These are phyloP conservation scores for Globisporangium viniferum DNA, from an alignment of 352 stramenopile genomes.

Conservation along the genomic window DNA sequence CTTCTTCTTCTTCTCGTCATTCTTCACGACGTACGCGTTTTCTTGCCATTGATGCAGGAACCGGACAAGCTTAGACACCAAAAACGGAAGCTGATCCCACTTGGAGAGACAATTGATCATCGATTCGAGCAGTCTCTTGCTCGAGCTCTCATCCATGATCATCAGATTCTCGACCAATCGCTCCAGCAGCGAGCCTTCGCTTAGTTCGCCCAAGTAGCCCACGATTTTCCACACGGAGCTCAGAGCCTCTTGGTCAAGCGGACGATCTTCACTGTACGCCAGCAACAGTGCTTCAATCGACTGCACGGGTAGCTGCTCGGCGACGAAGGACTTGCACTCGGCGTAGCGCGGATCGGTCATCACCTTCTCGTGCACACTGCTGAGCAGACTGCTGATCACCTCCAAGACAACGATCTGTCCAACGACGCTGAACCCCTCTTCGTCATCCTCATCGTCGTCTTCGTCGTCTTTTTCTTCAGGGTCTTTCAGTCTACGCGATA, in stretches of 20 bases:
- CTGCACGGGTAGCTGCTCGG: constrained; percentile 58
- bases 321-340: constrained; percentile 75
- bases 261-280: constrained; percentile 58
- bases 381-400: constrained; percentile 67
- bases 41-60: constrained; percentile 59
- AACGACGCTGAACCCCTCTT: constrained; percentile 63
- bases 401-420: constrained; percentile 74
- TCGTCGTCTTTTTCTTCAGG: constrained; percentile 34
- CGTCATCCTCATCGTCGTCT: constrained; percentile 54
- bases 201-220: constrained; percentile 62
- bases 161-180: constrained; percentile 63
- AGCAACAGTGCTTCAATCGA: constrained; percentile 59
- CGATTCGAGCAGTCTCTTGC: constrained; percentile 67
- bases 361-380: constrained; percentile 71
- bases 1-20: constrained; percentile 19
- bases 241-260: constrained; percentile 64
- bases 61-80: constrained; percentile 56
- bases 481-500: constrained; percentile 57
- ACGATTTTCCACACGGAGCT: constrained; percentile 75
- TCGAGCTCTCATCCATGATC: constrained; percentile 69
- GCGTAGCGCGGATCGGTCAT: constrained; percentile 62
- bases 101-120: constrained; percentile 77
- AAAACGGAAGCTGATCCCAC: constrained; percentile 69
- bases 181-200: constrained; percentile 54
- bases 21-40: constrained; percentile 26